Evolutionary conservation across 1,139 yeast genomes (phyloP).

Genomic region (Sugiyamaella pinicola): DNA sequence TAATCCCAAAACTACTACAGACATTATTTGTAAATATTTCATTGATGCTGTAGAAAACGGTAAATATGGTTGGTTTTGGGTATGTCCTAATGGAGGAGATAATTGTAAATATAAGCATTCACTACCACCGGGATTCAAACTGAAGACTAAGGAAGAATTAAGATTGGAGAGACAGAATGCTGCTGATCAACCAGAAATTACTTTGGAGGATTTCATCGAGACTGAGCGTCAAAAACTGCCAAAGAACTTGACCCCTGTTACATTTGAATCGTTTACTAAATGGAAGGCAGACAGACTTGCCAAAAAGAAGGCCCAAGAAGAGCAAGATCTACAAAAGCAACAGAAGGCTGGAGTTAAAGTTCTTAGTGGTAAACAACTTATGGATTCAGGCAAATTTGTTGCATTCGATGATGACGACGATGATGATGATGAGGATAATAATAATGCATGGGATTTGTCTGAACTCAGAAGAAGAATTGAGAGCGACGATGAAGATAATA

Average conservation of each 20-base stretch:
- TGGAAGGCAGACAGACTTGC: constrained; percentile 81
- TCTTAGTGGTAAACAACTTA: constrained; percentile 79
- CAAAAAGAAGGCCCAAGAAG: constrained; percentile 58
- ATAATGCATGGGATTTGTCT: constrained; percentile 51
- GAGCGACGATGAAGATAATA: constrained; percentile 21
- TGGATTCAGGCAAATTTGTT: constrained; percentile 64
- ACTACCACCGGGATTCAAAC: constrained; percentile 94
- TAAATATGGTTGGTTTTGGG: constrained; percentile 99
- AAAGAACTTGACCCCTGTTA: constrained; percentile 81
- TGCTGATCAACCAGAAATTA: constrained; percentile 84
- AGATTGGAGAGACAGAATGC: constrained; percentile 83
- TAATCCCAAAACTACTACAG: constrained; percentile 91
- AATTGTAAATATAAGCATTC: constrained; percentile 95
- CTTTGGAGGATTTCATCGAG: constrained; percentile 94
- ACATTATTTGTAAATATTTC: constrained; percentile 89
- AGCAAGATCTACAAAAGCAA: constrained; percentile 53
- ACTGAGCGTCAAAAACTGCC: constrained; percentile 89
- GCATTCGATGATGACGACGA: constrained; percentile 57
- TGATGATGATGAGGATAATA: constrained; percentile 57
- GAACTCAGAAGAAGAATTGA: constrained; percentile 40
- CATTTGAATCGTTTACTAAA: constrained; percentile 72
- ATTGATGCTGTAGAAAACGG: constrained; percentile 97
- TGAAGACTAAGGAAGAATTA: constrained; percentile 95
- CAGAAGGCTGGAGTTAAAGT: constrained; percentile 45
- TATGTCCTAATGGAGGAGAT: constrained; percentile 92